A percentile compares a stretch with the other conserved stretches of the same genome.
Conservation (phyloP, 306 rosid genomes). For the Medicago arabica region DNA sequence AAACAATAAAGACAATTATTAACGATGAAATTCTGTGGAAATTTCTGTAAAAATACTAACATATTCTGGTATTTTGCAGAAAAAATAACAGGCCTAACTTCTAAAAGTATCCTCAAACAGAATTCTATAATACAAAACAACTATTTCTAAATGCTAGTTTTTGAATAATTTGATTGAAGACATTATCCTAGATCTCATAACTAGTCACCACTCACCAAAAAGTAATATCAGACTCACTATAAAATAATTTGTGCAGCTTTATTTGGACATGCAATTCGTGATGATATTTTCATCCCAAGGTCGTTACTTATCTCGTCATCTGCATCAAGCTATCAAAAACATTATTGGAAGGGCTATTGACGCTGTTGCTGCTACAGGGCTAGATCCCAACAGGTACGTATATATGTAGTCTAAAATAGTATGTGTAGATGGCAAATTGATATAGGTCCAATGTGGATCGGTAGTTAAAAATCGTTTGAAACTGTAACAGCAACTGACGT, state of each 20-base stretch:
- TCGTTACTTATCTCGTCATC: slow-evolving; percentile 79
- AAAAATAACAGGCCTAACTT: slow-evolving; percentile 1
- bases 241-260: slow-evolving; percentile 60
- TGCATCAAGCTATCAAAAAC: slow-evolving; percentile 82
- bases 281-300: slow-evolving; percentile 89
- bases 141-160: neutral
- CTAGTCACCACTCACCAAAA: neutral
- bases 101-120: neutral
- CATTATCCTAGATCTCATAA: neutral
- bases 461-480: neutral
- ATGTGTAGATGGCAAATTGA: neutral
- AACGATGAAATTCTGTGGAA: neutral
- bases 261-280: slow-evolving; percentile 96
- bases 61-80: neutral
- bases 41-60: neutral
- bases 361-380: slow-evolving; percentile 74
- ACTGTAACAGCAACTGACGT: neutral
- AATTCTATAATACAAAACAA: neutral
- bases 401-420: neutral
- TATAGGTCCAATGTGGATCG: too few species aligned
- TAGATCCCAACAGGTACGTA: slow-evolving; percentile 87
- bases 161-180: neutral
- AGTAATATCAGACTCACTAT: slow-evolving; percentile 6
- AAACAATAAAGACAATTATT: too few species aligned
- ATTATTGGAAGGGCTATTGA: slow-evolving; percentile 77